These are phyloP conservation scores for Ananas comosus DNA, from an alignment of 176 grass and related monocot species.

Conservation along the genomic window DNA sequence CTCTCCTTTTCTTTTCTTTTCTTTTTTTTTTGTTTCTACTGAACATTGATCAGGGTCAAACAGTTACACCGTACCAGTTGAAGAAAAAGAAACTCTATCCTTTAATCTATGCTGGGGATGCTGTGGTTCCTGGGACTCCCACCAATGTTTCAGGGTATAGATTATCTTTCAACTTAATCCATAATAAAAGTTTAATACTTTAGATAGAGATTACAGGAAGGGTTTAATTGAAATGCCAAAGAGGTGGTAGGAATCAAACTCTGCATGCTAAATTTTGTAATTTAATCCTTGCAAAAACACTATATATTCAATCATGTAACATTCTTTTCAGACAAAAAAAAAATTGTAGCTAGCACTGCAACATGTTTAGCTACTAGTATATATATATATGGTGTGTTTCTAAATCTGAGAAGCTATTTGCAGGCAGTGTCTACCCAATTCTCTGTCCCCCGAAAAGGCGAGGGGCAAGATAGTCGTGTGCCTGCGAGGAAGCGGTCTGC, in stretches of 20 bases:
- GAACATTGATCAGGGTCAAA: conserved; percentile 50
- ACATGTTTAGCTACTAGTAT: too few relatives aligned
- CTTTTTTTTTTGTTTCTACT: too few relatives aligned
- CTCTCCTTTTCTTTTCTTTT: too few relatives aligned
- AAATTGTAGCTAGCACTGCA: too few relatives aligned
- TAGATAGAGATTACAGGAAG: background rate
- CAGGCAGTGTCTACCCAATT: conserved; percentile 89
- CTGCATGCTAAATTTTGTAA: too few relatives aligned
- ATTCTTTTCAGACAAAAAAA: too few relatives aligned
- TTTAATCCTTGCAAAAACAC: too few relatives aligned
- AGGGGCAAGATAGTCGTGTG: conserved; percentile 80
- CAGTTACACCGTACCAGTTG: conserved; percentile 49
- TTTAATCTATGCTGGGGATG: conserved; percentile 58
- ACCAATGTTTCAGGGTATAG: conserved; percentile 54
- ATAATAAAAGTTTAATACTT: background rate
- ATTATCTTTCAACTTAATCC: background rate
- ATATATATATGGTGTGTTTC: too few relatives aligned
- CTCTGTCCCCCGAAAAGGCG: conserved; percentile 41
- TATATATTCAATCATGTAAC: too few relatives aligned
- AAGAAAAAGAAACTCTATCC: conserved; percentile 36
- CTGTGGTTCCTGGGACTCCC: conserved; percentile 47
- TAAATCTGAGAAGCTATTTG: background rate
- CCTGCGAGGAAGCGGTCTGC: conserved; percentile 51
- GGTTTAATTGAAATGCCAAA: too few relatives aligned
- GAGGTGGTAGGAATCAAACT: too few relatives aligned